phyloP scores from a whole-genome alignment of 1,284 basidiomycete species.

The Mycena sp. region DNA sequence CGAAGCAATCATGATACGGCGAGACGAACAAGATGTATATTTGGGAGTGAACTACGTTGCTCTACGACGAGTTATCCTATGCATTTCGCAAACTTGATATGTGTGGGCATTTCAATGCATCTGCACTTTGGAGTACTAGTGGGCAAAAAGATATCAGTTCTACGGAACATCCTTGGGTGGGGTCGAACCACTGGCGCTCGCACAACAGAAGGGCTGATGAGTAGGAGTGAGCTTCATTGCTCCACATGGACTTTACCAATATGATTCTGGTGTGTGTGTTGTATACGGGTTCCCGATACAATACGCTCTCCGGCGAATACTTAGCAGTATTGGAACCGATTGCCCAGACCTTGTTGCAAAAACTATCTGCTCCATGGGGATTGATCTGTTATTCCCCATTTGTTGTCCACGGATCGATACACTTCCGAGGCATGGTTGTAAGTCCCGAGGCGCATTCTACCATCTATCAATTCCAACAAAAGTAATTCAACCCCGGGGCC shows the following conservation, averaged over 20 bases:
- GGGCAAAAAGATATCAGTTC: background rate
- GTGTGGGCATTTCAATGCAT: background rate
- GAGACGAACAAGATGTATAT: background rate
- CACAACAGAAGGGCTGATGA: background rate
- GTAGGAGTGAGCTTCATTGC: too few relatives aligned
- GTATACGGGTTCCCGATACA: background rate
- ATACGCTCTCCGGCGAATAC: too few relatives aligned
- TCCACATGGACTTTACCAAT: background rate
- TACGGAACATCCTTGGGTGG: background rate
- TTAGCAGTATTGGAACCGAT: too few relatives aligned
- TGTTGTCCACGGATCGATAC: background rate
- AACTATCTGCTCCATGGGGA: constrained; percentile 3
- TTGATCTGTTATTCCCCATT: background rate
- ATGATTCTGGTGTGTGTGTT: background rate
- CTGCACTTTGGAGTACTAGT: background rate
- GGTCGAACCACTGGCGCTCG: background rate
- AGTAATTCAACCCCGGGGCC: background rate
- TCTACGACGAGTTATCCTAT: background rate
- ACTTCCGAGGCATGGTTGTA: background rate
- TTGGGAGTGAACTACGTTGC: background rate
- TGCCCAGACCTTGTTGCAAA: background rate
- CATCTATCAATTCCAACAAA: background rate
- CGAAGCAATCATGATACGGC: background rate
- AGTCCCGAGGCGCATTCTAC: background rate
- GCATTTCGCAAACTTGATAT: background rate